Evolutionary conservation across 352 stramenopile species (phyloP).

Genomic region (Pelagophyceae sp.): DNA sequence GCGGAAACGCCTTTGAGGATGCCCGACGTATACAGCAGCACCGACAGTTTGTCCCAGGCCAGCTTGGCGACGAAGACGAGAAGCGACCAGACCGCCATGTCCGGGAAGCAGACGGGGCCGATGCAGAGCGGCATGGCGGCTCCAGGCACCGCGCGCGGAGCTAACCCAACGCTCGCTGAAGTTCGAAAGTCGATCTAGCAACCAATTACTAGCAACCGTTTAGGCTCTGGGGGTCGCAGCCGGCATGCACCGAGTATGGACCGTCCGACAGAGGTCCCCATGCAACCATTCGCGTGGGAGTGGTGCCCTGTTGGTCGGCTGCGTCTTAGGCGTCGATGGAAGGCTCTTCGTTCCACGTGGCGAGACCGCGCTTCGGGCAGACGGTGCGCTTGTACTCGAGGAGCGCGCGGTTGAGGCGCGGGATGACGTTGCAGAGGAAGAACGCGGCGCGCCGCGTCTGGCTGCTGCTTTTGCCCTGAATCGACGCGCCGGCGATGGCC

Average conservation of each 20-base stretch:
- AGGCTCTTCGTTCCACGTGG: conserved; percentile 11
- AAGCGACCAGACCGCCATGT: neutral
- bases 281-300: too few species aligned
- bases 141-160: too few species aligned
- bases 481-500: neutral
- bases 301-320: too few species aligned
- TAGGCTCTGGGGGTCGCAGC: too few species aligned
- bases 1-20: too few species aligned
- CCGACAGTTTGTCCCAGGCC: neutral
- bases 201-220: too few species aligned
- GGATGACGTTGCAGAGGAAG: conserved; percentile 18
- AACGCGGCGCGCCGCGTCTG: neutral
- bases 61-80: neutral
- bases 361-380: conserved; percentile 15
- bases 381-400: conserved; percentile 19
- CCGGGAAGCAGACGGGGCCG: neutral
- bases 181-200: too few species aligned
- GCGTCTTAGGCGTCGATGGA: neutral
- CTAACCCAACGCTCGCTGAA: too few species aligned
- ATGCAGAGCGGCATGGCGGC: neutral
- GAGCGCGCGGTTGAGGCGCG: conserved; percentile 5
- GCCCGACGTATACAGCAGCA: too few species aligned
- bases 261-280: too few species aligned
- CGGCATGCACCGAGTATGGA: too few species aligned
- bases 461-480: too few species aligned